Percentiles rank a stretch among this genome's conserved stretches.
Evolutionary conservation across 441 rosid species (phyloP).

Genomic region (Jatropha podagrica): DNA sequence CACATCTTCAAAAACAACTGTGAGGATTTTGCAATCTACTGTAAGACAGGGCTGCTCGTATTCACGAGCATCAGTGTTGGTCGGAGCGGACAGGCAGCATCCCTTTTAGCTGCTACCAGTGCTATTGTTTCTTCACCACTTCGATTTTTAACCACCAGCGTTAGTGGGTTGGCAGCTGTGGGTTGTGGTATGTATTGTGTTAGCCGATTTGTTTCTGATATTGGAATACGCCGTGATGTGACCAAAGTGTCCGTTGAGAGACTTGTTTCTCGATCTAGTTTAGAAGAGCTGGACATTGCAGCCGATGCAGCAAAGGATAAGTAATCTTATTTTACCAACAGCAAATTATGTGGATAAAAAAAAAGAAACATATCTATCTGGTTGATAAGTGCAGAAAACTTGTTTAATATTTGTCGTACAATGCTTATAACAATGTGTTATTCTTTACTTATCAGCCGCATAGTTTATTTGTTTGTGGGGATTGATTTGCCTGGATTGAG

Average conservation of each 20-base stretch:
- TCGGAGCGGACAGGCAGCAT: slow-evolving; percentile 71
- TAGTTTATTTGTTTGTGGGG: too few relatives aligned
- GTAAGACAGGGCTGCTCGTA: slow-evolving; percentile 68
- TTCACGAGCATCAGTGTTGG: slow-evolving; percentile 53
- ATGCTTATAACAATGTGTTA: too few relatives aligned
- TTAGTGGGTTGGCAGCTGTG: slow-evolving; percentile 45
- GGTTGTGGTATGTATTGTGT: slow-evolving; percentile 49
- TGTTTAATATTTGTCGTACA: too few relatives aligned
- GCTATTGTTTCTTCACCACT: slow-evolving; percentile 49
- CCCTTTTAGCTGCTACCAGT: slow-evolving; percentile 49
- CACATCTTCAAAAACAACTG: slow-evolving; percentile 66
- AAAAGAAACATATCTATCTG: background rate
- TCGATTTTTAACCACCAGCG: slow-evolving; percentile 44
- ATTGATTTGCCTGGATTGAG: too few relatives aligned
- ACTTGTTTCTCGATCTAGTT: slow-evolving; percentile 33
- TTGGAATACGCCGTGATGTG: slow-evolving; percentile 61
- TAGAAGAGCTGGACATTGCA: slow-evolving; percentile 18
- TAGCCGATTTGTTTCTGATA: slow-evolving; percentile 52
- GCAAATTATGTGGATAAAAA: background rate
- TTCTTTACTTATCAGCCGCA: too few relatives aligned
- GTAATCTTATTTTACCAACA: background rate
- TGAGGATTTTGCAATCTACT: slow-evolving; percentile 85
- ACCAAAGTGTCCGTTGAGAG: slow-evolving; percentile 50
- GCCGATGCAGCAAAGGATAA: slow-evolving; percentile 16
- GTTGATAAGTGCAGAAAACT: too few relatives aligned